Conservation (phyloP, 768 basidiomycete species). For the Russula sp. region DNA sequence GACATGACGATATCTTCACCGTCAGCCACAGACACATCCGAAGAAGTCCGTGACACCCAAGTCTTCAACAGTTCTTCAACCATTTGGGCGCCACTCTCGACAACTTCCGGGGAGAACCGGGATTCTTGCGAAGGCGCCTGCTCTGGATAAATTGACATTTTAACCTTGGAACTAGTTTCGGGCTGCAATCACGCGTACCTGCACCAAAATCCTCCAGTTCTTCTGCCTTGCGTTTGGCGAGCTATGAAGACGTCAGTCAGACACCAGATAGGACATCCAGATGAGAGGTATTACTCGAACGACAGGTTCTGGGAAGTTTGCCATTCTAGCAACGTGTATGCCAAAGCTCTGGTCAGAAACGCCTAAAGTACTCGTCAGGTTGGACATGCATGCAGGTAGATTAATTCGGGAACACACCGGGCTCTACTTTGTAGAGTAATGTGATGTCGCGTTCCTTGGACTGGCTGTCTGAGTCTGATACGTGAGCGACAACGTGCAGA, state of each 20-base stretch:
- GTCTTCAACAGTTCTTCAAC: conserved; percentile 70
- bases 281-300: conserved; percentile 54
- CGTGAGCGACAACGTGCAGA: conserved; percentile 92
- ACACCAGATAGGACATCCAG: neutral
- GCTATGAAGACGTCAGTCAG: conserved; percentile 36
- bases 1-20: conserved; percentile 47
- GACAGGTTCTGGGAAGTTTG: conserved; percentile 94
- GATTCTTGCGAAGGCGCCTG: conserved; percentile 33
- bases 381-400: neutral
- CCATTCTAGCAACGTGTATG: conserved; percentile 95
- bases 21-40: conserved; percentile 29
- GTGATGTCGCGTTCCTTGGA: conserved; percentile 70
- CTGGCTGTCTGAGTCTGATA: conserved; percentile 45
- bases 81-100: conserved; percentile 73
- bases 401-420: conserved; percentile 45
- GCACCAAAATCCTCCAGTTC: conserved; percentile 82
- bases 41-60: conserved; percentile 45
- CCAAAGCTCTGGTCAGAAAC: conserved; percentile 97
- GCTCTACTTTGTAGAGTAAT: conserved; percentile 64
- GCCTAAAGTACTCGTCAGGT: conserved; percentile 39
- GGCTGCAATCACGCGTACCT: conserved; percentile 30
- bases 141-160: conserved; percentile 10
- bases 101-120: conserved; percentile 51
- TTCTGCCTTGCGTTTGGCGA: conserved; percentile 88
- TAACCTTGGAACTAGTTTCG: neutral